Evolutionary conservation across 139 green algal genomes (phyloP), one percentile per base, ranked within the genome.

Genomic region (Tetratostichococcus sp.): DNA sequence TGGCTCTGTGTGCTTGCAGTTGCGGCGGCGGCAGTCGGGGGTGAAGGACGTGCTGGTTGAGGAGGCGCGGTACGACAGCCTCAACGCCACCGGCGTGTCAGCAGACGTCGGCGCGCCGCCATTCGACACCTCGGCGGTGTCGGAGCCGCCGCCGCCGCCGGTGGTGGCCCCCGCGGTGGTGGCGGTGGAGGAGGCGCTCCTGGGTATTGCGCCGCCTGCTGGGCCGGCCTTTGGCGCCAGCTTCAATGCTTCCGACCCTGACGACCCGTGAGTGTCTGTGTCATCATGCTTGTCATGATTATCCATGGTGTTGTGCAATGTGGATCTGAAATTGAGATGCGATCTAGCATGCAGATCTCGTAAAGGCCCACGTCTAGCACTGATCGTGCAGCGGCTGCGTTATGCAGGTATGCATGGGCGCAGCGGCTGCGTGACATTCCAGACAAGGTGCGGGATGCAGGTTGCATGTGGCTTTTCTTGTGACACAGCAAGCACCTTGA

Each of bases 321-420:
- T n/a, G n/a, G n/a, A n/a, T n/a, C n/a, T n/a, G n/a, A n/a, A n/a
- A n/a, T n/a, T n/a, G n/a, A n/a, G n/a, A n/a, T n/a, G n/a, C n/a
- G n/a, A n/a, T n/a, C n/a, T n/a, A n/a, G n/a, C n/a, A n/a, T n/a
- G n/a, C n/a, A n/a, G n/a, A n/a, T n/a, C n/a, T n/a, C n/a, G n/a
- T n/a, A n/a, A n/a, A n/a, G n/a, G n/a, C n/a, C n/a, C n/a, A n/a
- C n/a, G n/a, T n/a, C n/a, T n/a, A n/a, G n/a, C n/a, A n/a, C n/a
- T 35, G 30, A 19, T 25, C 30, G 72, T 42, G 69, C 50, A 11
- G 26, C 35, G 23, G 5, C 19, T n/a, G 31, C 26, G 30, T 73
- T 75, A 28, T 75, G 83, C 50, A 75, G 80, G 19, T 90, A 89
- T 77, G 83, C 82, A 3, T 91, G 86, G 86, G 86, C 86, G 30